phyloP scores from a whole-genome alignment of 2,329 filamentous ascomycete genomes.

The Ascochyta fabae region DNA sequence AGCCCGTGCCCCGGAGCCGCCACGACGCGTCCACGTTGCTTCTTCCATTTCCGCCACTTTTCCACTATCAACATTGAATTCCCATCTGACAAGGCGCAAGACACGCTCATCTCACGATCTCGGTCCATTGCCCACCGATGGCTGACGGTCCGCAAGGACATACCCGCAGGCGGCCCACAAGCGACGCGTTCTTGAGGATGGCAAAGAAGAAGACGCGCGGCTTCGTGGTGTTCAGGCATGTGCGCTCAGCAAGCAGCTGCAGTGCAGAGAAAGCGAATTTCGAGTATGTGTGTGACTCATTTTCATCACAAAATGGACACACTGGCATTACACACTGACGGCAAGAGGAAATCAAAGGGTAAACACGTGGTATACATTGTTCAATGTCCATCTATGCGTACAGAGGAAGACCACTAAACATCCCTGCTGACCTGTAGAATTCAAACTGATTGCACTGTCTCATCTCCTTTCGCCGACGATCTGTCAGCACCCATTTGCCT shows the following conservation, averaged over 20 bases:
- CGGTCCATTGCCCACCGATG: neutral
- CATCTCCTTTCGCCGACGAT: neutral
- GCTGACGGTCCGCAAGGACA: neutral
- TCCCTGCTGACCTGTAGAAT: neutral
- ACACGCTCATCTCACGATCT: neutral
- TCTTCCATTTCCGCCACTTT: neutral
- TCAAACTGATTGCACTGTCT: neutral
- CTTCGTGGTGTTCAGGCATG: neutral
- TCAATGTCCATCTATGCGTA: neutral
- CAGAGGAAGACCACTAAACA: neutral
- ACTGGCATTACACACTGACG: neutral
- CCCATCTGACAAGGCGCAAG: neutral
- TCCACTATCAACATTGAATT: neutral
- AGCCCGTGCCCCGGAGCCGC: neutral
- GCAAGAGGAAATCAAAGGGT: neutral
- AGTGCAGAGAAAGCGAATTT: neutral
- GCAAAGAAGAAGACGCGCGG: slow-evolving; percentile 5
- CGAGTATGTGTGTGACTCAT: neutral
- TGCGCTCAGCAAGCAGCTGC: neutral
- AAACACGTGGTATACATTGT: neutral
- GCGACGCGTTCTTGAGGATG: neutral
- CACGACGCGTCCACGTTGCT: neutral
- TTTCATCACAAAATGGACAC: neutral
- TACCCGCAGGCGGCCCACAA: slow-evolving; percentile 1
- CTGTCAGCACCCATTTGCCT: neutral